Base-by-base conservation (phyloP, 805 yeast genomes). In the Yamadazyma ubonensis region DNA sequence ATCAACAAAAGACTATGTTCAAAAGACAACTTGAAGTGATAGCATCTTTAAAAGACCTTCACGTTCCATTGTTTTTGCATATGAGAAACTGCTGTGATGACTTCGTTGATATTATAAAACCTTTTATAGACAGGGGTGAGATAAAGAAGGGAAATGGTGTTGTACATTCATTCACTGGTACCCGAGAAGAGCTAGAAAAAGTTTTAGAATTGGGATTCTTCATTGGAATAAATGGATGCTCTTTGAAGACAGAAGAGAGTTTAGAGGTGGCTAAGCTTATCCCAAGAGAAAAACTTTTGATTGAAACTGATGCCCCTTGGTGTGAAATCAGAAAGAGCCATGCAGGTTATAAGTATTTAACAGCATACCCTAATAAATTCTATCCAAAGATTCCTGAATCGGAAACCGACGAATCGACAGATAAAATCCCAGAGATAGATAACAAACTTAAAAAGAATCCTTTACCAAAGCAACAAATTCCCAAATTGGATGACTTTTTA, bases 231-330 rank as follows among this genome's bases (percentile, higher is more conserved):
- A 93, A 93, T 59, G 99, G 99, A 3, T 93, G 98, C 54, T 89
- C 98, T 1, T 72, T 93, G 49, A 85, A 83, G 54, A 79, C 86
- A 0, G 78, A 77, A 41, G 89, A 84, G 46, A 88, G 86, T 54
- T 62, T 89, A 10, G 70, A 72, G 19, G 88, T 82, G 17, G 87
- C 82, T 0, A 63, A 66, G 29, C 52, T 58, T 17, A 75, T 93
- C n/a, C 98, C 98, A 0, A 53, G 79, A 6, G 78, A 80, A 4
- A 75, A 71, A 52, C 59, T 93, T 30, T 62, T 91, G 73, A 75
- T 93, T 7, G 99, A 93, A 57, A 91, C 97, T 0, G 99, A 93
- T 63, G 89, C 97, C 3, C 99, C 99, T 1, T 93, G 99, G 99
- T 93, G 99, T 66, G 98, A 90, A 55, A 78, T 93, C 33, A 72